phyloP scores from a whole-genome alignment of 257 asterid genomes.

The Capsicum chinense region DNA sequence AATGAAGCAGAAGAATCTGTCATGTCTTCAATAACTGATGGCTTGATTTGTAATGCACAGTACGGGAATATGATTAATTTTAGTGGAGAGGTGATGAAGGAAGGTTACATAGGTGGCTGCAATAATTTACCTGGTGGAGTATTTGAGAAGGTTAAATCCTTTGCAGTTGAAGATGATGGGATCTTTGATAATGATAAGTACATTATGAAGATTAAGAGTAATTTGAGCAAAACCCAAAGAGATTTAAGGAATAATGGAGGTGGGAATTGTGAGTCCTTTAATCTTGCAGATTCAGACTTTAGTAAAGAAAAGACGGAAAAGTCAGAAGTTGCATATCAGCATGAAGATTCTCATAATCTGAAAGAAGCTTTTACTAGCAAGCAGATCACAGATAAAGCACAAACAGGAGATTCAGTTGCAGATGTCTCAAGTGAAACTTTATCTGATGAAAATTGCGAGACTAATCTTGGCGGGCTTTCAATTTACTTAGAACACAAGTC shows the following conservation, averaged over 20 bases:
- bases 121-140: constrained; percentile 36
- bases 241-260: constrained; percentile 38
- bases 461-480: constrained; percentile 27
- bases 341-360: constrained; percentile 33
- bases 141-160: constrained; percentile 37
- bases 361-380: constrained; percentile 37
- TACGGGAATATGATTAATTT: constrained; percentile 34
- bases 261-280: constrained; percentile 33
- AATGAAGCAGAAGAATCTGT: constrained; percentile 33
- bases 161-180: constrained; percentile 39
- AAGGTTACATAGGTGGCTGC: constrained; percentile 34
- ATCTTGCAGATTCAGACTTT: constrained; percentile 32
- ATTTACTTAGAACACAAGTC: constrained; percentile 36
- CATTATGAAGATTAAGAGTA: constrained; percentile 36
- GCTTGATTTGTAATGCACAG: constrained; percentile 35
- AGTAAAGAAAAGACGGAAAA: constrained; percentile 37
- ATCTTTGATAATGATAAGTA: constrained; percentile 37
- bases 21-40: constrained; percentile 39
- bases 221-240: constrained; percentile 37
- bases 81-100: constrained; percentile 38
- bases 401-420: constrained; percentile 33
- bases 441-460: constrained; percentile 38
- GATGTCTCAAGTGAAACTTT: constrained; percentile 42
- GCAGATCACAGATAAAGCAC: constrained; percentile 34
- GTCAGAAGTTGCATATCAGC: constrained; percentile 39